Evolutionary conservation across 2,329 filamentous ascomycete species (phyloP).

Genomic region (Thelonectria rubi): DNA sequence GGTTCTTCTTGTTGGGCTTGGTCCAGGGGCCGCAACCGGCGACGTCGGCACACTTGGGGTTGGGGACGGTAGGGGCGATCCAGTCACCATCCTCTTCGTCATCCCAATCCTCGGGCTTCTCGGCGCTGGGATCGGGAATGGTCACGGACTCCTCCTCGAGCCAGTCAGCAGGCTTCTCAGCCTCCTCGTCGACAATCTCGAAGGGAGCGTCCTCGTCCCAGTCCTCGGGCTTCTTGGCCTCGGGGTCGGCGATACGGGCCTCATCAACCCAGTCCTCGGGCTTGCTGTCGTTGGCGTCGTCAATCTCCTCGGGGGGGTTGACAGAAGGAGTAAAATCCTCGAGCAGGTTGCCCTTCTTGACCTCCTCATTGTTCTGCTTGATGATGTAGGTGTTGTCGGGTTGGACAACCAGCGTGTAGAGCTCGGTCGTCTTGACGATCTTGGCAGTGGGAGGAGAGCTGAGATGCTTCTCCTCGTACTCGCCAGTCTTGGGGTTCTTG

Average conservation of each 20-base stretch:
- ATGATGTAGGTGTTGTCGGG: conserved; percentile 96
- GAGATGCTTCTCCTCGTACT: conserved; percentile 99
- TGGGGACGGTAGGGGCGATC: conserved; percentile 87
- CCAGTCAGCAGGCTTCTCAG: conserved; percentile 94
- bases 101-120: conserved; percentile 99
- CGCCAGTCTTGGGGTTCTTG: conserved; percentile 99
- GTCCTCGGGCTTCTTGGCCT: conserved; percentile 95
- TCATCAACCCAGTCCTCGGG: conserved; percentile 96
- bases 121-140: conserved; percentile 89
- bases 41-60: conserved; percentile 93
- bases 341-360: conserved; percentile 89
- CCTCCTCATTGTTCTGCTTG: conserved; percentile 87
- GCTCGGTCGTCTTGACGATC: conserved; percentile 89
- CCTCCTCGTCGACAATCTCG: conserved; percentile 94
- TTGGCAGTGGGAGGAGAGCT: conserved; percentile 82
- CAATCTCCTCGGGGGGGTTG: conserved; percentile 94
- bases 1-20: conserved; percentile 92
- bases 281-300: conserved; percentile 93
- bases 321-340: conserved; percentile 94
- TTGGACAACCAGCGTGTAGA: conserved; percentile 96
- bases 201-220: conserved; percentile 99
- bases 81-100: conserved; percentile 99
- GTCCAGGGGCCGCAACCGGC: conserved; percentile 96
- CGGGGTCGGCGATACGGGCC: conserved; percentile 88
- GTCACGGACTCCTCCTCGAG: conserved; percentile 86